Base-by-base conservation (phyloP, 208 protist species). In the Endotrypanum monterogeii region DNA sequence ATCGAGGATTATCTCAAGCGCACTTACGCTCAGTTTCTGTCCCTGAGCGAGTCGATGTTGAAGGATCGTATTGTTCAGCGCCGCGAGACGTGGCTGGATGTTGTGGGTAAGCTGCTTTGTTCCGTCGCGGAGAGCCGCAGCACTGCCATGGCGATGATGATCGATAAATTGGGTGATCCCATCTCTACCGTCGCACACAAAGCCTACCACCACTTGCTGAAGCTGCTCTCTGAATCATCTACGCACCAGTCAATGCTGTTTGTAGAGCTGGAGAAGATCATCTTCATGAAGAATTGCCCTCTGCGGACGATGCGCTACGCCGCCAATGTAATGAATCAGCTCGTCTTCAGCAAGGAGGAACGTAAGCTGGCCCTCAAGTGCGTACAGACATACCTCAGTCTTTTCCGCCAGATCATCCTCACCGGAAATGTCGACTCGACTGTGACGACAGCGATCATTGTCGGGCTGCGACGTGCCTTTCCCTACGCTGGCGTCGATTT, bases 1-100 rank as follows among this genome's bases (percentile, higher is more conserved):
- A 76, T 98, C 48, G 94, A 98, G 78, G 94, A 98, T 72, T 94
- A 94, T 81, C 78, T 98, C 69, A 98, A 98, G 77, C 90, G 90
- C 71, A 95, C 89, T 48, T 98, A 96, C 65, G 84, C 87, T 2
- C 91, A 96, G 81, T 96, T 98, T 67, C 82, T 98, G 6, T 90
- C 91, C 41, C 80, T 96, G 37, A 85, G 86, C 35, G 90, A 98
- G 80, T 83, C 88, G 62, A 96, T 96, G 92, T 86, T 96, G n/a
- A 96, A 94, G 86, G 92, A 96, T 76, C 80, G 88, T 50, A 74
- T 96, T 41, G 80, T 93, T 74, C 85, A 95, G 78, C 87, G 91
- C 41, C 90, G 92, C 46, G 92, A 93, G 69, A 89, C 89, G 39
- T 96, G 92, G 92, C 78, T 98, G 66, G 90, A 96, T 0, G 85